Conservation (phyloP, 176 grass and related monocot species). For the Areca catechu region DNA sequence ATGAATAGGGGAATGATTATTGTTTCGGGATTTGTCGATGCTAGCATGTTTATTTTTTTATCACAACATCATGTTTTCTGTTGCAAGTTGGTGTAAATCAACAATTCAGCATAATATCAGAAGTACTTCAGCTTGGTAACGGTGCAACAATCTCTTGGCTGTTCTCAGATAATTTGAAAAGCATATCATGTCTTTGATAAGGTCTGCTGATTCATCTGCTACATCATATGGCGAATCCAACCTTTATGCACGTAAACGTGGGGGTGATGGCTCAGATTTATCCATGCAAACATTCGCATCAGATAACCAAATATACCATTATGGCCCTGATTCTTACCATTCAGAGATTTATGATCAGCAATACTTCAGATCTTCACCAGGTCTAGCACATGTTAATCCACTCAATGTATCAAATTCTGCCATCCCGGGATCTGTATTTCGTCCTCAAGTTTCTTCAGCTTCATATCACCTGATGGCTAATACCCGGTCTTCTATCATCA, state of each 20-base stretch:
- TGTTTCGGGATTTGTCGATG: too few species aligned
- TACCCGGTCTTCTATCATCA: constrained; percentile 19
- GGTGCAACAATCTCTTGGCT: too few species aligned
- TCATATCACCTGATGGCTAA: constrained; percentile 41
- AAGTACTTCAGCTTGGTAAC: too few species aligned
- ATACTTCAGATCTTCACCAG: constrained; percentile 35
- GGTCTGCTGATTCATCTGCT: constrained; percentile 25
- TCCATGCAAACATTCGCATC: neutral
- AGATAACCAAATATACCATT: constrained; percentile 27
- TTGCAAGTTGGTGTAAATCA: too few species aligned
- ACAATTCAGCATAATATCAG: too few species aligned
- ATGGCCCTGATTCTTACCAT: constrained; percentile 44
- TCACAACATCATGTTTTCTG: too few species aligned
- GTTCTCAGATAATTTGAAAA: constrained; percentile 11
- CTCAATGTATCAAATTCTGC: constrained; percentile 11
- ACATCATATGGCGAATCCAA: constrained; percentile 30
- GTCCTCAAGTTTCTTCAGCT: constrained; percentile 41
- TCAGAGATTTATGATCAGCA: constrained; percentile 42
- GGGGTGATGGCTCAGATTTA: constrained; percentile 16
- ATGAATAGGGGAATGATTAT: too few species aligned
- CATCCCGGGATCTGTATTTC: constrained; percentile 29
- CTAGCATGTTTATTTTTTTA: too few species aligned
- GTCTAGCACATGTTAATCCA: neutral
- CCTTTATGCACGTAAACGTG: constrained; percentile 36
- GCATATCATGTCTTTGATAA: constrained; percentile 32